phyloP scores from a whole-genome alignment of 805 yeast genomes.

The Saccharomycopsis sp. region DNA sequence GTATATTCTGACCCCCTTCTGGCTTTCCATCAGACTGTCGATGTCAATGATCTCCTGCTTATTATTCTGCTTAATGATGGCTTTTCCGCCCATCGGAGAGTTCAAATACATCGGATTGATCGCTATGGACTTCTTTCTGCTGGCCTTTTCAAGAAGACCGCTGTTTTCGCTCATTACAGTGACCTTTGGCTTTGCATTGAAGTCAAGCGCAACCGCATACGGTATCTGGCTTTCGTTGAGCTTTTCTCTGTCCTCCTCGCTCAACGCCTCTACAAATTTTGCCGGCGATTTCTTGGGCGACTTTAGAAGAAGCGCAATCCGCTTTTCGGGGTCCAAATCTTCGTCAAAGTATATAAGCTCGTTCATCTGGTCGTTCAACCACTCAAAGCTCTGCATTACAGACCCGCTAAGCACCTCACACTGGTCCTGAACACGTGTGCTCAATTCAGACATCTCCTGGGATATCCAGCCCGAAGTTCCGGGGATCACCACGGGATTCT shows the following conservation, averaged over 20 bases:
- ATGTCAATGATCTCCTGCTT: not conserved
- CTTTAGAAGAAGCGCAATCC: conserved; percentile 14
- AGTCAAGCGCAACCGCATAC: not conserved
- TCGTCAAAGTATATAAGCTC: conserved; percentile 16
- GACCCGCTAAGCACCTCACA: conserved; percentile 10
- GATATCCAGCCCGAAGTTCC: conserved; percentile 21
- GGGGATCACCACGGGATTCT: conserved; percentile 13
- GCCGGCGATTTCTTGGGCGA: conserved; percentile 20
- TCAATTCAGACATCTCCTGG: conserved; percentile 19
- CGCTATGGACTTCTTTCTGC: conserved; percentile 11
- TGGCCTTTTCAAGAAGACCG: not conserved
- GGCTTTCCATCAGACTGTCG: not conserved
- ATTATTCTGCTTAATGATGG: not conserved
- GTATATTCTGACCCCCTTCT: too few relatives aligned
- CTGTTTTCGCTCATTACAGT: not conserved
- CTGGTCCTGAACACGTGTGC: conserved; percentile 10
- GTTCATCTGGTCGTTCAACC: conserved; percentile 21
- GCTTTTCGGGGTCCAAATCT: not conserved
- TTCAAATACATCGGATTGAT: conserved; percentile 18
- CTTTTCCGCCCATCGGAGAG: conserved; percentile 10
- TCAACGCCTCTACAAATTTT: conserved; percentile 1
- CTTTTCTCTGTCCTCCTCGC: not conserved
- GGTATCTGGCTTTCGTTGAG: not conserved
- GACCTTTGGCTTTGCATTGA: not conserved
- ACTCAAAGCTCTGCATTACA: conserved; percentile 7